A percentile compares a stretch with the other conserved stretches of the same genome.
These are phyloP conservation scores for Pleomassaria siparia DNA, from an alignment of 2,329 filamentous ascomycete species.

Conservation along the genomic window DNA sequence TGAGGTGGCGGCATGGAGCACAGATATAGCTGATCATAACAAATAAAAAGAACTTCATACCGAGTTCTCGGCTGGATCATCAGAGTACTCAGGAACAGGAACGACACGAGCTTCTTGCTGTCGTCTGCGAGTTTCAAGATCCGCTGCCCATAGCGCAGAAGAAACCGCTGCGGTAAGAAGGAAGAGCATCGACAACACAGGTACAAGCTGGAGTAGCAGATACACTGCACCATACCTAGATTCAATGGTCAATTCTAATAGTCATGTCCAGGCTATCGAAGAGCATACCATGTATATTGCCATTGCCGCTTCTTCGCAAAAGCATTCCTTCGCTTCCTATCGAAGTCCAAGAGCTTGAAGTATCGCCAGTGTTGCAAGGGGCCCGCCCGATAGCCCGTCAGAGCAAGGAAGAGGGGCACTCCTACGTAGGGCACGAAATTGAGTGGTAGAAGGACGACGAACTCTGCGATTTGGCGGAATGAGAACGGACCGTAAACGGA, in stretches of 20 bases:
- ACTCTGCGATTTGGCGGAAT: conserved; percentile 84
- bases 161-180: conserved; percentile 84
- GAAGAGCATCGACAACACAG: conserved; percentile 91
- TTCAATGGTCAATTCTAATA: not conserved
- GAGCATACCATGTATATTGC: conserved; percentile 83
- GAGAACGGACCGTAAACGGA: conserved; percentile 88
- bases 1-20: too few relatives aligned
- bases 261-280: not conserved
- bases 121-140: conserved; percentile 60
- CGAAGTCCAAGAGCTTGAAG: conserved; percentile 76
- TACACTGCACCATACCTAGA: conserved; percentile 78
- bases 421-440: conserved; percentile 86
- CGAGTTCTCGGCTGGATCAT: conserved; percentile 22
- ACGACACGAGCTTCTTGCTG: conserved; percentile 22
- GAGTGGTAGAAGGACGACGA: conserved; percentile 67
- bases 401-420: conserved; percentile 79
- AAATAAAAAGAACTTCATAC: conserved; percentile 4
- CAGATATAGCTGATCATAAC: too few relatives aligned
- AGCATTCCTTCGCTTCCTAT: conserved; percentile 70
- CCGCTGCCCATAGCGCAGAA: conserved; percentile 81
- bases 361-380: conserved; percentile 91
- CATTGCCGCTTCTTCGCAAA: conserved; percentile 69
- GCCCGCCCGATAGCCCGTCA: conserved; percentile 84
- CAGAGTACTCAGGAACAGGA: conserved; percentile 28
- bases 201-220: conserved; percentile 82